These are phyloP conservation scores for Verticillium klebahnii DNA, from an alignment of 2,329 filamentous ascomycete genomes.

Conservation along the genomic window DNA sequence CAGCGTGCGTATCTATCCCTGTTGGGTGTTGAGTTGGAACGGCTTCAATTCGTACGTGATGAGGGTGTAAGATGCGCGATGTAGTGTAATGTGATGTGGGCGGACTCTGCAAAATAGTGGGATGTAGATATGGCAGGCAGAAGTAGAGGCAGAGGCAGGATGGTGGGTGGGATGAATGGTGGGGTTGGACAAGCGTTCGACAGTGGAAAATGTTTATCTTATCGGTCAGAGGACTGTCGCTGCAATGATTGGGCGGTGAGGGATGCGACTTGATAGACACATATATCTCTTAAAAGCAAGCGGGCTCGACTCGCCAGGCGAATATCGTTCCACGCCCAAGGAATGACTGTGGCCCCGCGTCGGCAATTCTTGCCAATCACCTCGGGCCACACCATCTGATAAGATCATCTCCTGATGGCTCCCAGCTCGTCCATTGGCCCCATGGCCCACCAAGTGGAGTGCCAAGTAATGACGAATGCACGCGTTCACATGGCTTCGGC, in stretches of 20 bases:
- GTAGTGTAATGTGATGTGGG: neutral
- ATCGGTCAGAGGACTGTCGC: neutral
- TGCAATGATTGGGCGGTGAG: neutral
- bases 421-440: neutral
- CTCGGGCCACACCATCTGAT: neutral
- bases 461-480: neutral
- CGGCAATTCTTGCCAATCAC: neutral
- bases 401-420: slow-evolving; percentile 5
- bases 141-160: neutral
- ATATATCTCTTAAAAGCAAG: neutral
- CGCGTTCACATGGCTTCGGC: neutral
- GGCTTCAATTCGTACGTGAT: neutral
- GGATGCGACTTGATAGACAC: neutral
- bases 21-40: neutral
- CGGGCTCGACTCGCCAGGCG: neutral
- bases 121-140: neutral
- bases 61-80: neutral
- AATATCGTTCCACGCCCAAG: neutral
- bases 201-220: neutral
- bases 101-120: no score
- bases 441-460: neutral
- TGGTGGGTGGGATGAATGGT: neutral
- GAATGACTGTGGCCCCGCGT: neutral
- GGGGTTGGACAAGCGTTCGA: neutral
- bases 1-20: neutral